Base-by-base conservation (phyloP, 176 grass and related monocot genomes). In the Ensete glaucum region DNA sequence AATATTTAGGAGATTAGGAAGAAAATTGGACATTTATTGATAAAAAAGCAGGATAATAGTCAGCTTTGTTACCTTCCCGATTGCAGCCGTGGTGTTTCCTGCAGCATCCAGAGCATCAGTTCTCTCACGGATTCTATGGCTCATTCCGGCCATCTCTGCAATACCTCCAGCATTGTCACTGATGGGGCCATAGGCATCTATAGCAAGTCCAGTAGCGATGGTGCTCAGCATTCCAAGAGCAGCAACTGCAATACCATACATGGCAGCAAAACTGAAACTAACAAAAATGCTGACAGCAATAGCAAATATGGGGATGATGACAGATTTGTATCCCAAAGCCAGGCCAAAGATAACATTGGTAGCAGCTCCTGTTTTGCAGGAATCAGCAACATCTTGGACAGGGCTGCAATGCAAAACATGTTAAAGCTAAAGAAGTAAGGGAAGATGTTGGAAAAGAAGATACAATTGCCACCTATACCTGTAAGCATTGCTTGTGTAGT, bases 161-260 rank as follows among this genome's bases (percentile, higher is more conserved):
- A 64, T 64, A 21, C 62, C 62, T 25, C 62, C 62, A 64, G 62
- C 62, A 64, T 64, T 64, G 62, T 64, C 62, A 64, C 62, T 64
- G 62, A 64, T 64, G 20, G 62, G 62, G 2, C 62, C 62, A 64
- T 64, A 64, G 62, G 62, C 62, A 64, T 64, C 62, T 9, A 25
- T 64, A 9, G 62, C 62, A 23, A 64, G 62, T 21, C 62, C 62
- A 25, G 62, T 64, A 21, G 62, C 62, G 6, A 64, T 64, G 20
- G 62, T 64, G 20, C 62, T 64, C 9, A 64, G 21, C 62, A 64
- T 64, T 64, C n/a, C 62, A 25, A 64, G 62, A 64, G 62, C 62
- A 11, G 20, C 16, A 2, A 64, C 62, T 64, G 62, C 62, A 64
- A 64, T 64, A 11, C 62, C 62, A 23, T 64, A 64, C 62, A 64